Evolutionary conservation across 108 stramenopile species (phyloP).

Genomic region (Fragilaria radians): DNA sequence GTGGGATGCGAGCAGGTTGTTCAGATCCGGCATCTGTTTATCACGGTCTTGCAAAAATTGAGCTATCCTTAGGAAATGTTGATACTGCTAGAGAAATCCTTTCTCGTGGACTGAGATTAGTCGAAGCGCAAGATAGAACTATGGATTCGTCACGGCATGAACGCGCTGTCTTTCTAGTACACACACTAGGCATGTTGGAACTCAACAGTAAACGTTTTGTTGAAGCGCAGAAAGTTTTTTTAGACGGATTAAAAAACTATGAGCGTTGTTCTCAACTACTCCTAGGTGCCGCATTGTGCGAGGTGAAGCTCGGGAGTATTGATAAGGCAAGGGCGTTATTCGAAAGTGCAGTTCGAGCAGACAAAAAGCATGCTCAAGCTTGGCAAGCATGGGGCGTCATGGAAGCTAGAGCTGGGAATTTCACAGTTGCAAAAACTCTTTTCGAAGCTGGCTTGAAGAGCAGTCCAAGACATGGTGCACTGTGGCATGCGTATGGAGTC

Average conservation of each 20-base stretch:
- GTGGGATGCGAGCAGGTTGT: constrained; percentile 64
- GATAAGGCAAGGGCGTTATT: constrained; percentile 57
- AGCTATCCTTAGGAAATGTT: constrained; percentile 67
- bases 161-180: constrained; percentile 63
- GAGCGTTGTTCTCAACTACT: constrained; percentile 65
- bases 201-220: constrained; percentile 56
- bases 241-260: constrained; percentile 54
- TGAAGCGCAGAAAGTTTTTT: constrained; percentile 48
- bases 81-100: constrained; percentile 51
- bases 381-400: constrained; percentile 91
- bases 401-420: constrained; percentile 79
- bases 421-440: constrained; percentile 46
- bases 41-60: constrained; percentile 77
- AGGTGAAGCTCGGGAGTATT: constrained; percentile 68
- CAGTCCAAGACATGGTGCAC: constrained; percentile 59
- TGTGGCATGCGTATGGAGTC: constrained; percentile 73
- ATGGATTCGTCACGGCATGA: constrained; percentile 42
- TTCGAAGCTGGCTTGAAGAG: constrained; percentile 74
- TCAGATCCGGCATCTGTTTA: constrained; percentile 70
- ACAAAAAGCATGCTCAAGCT: constrained; percentile 70
- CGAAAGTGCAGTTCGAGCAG: constrained; percentile 46
- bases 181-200: constrained; percentile 82
- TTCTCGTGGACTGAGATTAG: constrained; percentile 41
- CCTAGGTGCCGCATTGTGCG: constrained; percentile 70
- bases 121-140: constrained; percentile 28